phyloP scores from a whole-genome alignment of 2,329 filamentous ascomycete species.

The Fusarium beomiforme region DNA sequence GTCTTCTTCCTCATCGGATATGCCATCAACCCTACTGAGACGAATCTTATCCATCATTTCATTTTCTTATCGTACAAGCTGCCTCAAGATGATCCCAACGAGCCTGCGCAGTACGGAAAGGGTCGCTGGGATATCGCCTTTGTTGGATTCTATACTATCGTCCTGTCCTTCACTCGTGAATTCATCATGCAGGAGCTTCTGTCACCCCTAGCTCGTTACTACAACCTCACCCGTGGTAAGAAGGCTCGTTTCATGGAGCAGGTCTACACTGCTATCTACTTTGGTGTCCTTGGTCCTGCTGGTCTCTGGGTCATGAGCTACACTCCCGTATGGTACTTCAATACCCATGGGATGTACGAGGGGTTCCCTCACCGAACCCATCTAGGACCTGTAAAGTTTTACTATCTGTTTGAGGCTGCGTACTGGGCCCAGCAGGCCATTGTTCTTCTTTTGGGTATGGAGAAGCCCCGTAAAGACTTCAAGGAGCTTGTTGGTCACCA shows the following conservation, averaged over 20 bases:
- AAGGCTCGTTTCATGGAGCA: constrained; percentile 96
- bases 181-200: constrained; percentile 95
- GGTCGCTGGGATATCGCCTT: constrained; percentile 88
- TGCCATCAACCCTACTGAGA: constrained; percentile 76
- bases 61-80: constrained; percentile 92
- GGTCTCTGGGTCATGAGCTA: constrained; percentile 91
- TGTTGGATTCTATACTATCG: constrained; percentile 87
- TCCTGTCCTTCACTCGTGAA: constrained; percentile 92
- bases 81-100: constrained; percentile 55
- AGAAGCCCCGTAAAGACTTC: constrained; percentile 95
- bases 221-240: constrained; percentile 79
- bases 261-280: constrained; percentile 93
- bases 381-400: constrained; percentile 87
- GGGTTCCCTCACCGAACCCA: constrained; percentile 85
- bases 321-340: constrained; percentile 97
- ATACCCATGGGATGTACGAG: constrained; percentile 90
- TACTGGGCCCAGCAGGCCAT: constrained; percentile 97
- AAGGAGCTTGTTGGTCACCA: constrained; percentile 93
- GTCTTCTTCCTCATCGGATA: constrained; percentile 73
- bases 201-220: constrained; percentile 76
- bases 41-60: constrained; percentile 82
- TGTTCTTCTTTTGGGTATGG: constrained; percentile 84
- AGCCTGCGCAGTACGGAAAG: constrained; percentile 81
- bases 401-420: constrained; percentile 92
- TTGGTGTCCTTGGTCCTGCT: constrained; percentile 81